phyloP scores from a whole-genome alignment of 805 yeast species.

The Starmerella etchellsii region DNA sequence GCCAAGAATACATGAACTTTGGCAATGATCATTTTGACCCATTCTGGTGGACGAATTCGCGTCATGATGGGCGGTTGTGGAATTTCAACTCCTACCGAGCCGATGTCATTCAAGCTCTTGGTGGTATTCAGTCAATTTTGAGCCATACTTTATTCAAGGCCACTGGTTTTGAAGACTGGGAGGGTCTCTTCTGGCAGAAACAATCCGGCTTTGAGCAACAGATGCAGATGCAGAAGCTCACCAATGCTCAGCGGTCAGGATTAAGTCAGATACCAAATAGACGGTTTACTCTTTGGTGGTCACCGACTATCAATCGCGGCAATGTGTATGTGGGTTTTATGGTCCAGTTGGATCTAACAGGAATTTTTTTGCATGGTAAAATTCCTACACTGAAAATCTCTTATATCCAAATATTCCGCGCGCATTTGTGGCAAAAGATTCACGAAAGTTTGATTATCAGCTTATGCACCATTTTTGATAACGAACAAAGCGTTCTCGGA shows the following conservation, averaged over 20 bases:
- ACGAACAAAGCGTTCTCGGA: constrained; percentile 68
- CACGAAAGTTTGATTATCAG: constrained; percentile 93
- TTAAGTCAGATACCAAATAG: constrained; percentile 95
- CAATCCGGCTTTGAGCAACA: constrained; percentile 96
- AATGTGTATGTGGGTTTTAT: constrained; percentile 95
- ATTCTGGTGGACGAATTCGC: constrained; percentile 91
- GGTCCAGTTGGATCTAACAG: constrained; percentile 91
- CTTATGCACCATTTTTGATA: constrained; percentile 80
- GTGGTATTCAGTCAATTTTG: constrained; percentile 90
- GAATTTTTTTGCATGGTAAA: constrained; percentile 93
- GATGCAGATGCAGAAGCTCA: constrained; percentile 81
- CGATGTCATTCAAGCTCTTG: constrained; percentile 92
- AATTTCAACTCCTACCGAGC: constrained; percentile 82
- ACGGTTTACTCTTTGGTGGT: constrained; percentile 98
- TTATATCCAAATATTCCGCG: constrained; percentile 87
- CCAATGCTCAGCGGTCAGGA: constrained; percentile 97
- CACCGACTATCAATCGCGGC: constrained; percentile 96
- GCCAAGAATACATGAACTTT: constrained; percentile 66
- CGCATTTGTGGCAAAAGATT: constrained; percentile 97
- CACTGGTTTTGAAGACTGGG: constrained; percentile 97
- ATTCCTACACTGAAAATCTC: constrained; percentile 95
- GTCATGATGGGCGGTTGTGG: constrained; percentile 95
- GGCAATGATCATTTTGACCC: constrained; percentile 65
- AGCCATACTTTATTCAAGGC: constrained; percentile 94
- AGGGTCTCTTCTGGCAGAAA: constrained; percentile 96